Percentiles rank a stretch among this genome's conserved stretches.
These are phyloP conservation scores for Boletus coccyginus DNA, from an alignment of 768 basidiomycete genomes.

Conservation along the genomic window DNA sequence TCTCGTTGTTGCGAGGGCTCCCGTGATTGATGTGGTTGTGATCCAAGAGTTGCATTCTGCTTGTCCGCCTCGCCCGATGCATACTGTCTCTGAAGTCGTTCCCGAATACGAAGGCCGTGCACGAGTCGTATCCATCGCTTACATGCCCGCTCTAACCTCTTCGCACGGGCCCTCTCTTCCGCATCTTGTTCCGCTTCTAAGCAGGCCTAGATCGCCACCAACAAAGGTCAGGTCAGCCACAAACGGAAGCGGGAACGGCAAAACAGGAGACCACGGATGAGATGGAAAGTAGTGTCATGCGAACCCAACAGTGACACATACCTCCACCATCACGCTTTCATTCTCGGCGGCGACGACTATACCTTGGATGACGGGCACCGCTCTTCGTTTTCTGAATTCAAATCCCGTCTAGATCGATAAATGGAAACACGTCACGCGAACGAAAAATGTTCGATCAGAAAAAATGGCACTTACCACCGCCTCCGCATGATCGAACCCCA, in stretches of 20 bases:
- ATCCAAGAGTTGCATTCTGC: not conserved
- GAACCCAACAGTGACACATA: constrained; percentile 33
- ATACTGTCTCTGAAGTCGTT: constrained; percentile 81
- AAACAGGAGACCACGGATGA: not conserved
- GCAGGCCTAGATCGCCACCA: constrained; percentile 60
- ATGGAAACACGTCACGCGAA: not conserved
- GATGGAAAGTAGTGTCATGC: not conserved
- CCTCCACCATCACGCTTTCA: constrained; percentile 72
- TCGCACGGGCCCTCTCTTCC: constrained; percentile 70
- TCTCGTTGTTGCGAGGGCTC: constrained; percentile 3
- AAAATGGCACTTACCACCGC: constrained; percentile 72
- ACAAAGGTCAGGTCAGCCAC: constrained; percentile 9
- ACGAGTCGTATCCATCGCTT: constrained; percentile 89
- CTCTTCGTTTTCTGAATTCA: constrained; percentile 92
- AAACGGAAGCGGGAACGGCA: not conserved
- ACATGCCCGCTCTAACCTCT: constrained; percentile 74
- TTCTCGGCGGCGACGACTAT: constrained; percentile 85
- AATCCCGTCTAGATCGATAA: constrained; percentile 72
- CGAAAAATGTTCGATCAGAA: constrained; percentile 7
- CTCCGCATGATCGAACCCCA: constrained; percentile 90
- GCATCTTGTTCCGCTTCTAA: constrained; percentile 77
- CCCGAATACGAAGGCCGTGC: constrained; percentile 82
- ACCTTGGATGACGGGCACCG: constrained; percentile 80
- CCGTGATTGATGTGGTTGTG: constrained; percentile 1
- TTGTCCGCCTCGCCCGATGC: constrained; percentile 21